Evolutionary conservation across 2,329 filamentous ascomycete species (phyloP).

Genomic region (Xylariaceae sp.): DNA sequence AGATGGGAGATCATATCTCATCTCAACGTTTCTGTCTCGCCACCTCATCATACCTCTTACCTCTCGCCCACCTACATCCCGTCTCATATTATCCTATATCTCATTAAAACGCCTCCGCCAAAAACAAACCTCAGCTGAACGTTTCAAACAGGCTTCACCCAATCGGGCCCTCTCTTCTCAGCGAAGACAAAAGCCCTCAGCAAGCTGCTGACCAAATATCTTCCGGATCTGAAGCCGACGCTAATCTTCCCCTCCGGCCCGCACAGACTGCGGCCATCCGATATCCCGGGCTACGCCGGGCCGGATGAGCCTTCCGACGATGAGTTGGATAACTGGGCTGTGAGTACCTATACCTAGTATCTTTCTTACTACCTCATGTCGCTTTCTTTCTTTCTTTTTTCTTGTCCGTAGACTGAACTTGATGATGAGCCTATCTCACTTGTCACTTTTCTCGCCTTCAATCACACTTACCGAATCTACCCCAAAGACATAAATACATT

Average conservation of each 20-base stretch:
- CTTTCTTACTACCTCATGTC: background rate
- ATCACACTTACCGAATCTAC: background rate
- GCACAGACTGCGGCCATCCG: slow-evolving; percentile 55
- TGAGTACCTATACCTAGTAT: slow-evolving; percentile 3
- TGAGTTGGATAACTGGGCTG: slow-evolving; percentile 63
- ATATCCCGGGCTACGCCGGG: slow-evolving; percentile 66
- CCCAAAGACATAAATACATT: background rate
- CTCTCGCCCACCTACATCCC: background rate
- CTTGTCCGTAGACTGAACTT: too few relatives aligned
- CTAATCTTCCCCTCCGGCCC: slow-evolving; percentile 69
- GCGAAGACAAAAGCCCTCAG: slow-evolving; percentile 84
- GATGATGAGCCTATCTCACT: too few relatives aligned
- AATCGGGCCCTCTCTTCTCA: slow-evolving; percentile 80
- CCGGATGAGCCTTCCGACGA: slow-evolving; percentile 39
- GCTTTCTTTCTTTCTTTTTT: background rate
- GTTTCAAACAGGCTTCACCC: slow-evolving; percentile 68
- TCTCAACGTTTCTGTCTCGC: background rate
- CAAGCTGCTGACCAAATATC: slow-evolving; percentile 72
- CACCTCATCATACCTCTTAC: background rate
- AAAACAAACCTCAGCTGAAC: background rate
- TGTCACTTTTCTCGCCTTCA: background rate
- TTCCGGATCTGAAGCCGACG: slow-evolving; percentile 52
- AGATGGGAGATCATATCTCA: too few relatives aligned
- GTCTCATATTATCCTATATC: slow-evolving; percentile 3
- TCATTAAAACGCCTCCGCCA: background rate